phyloP scores from a whole-genome alignment of 225 moss, liverwort and hornwort species.

The Antitrichia curtipendula region DNA sequence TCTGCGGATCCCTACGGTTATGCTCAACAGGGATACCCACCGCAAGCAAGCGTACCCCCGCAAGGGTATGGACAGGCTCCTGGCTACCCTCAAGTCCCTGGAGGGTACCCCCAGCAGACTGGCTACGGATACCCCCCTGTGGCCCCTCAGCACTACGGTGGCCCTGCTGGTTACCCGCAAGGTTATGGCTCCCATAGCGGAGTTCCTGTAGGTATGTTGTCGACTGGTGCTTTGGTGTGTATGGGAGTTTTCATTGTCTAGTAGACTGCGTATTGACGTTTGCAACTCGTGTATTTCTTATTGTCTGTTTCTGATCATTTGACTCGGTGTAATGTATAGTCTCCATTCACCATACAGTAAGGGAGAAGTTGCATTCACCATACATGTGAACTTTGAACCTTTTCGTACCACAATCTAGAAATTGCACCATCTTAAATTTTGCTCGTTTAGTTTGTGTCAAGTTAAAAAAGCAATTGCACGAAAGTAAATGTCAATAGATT shows the following conservation, averaged over 20 bases:
- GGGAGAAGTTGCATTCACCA: neutral
- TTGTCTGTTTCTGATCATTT: neutral
- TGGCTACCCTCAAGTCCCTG: constrained; percentile 9
- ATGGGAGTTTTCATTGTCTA: neutral
- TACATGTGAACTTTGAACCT: neutral
- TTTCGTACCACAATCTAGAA: neutral
- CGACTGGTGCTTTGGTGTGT: neutral
- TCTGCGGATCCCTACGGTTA: neutral
- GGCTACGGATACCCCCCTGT: neutral
- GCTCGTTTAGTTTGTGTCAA: neutral
- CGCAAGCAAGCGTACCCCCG: neutral
- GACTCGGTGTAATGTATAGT: neutral
- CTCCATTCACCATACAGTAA: neutral
- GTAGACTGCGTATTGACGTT: neutral
- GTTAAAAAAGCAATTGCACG: neutral
- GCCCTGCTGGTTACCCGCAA: constrained; percentile 3
- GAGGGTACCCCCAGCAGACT: constrained; percentile 7
- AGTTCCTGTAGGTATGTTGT: constrained; percentile 1
- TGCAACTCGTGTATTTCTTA: neutral
- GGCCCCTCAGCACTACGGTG: neutral
- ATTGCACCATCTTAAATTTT: neutral
- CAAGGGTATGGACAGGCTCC: constrained; percentile 3
- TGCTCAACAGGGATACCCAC: neutral
- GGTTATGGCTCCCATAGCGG: neutral
- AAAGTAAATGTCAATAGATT: neutral